phyloP scores from a whole-genome alignment of 2,329 filamentous ascomycete species.

The Xylariomycetidae sp. region DNA sequence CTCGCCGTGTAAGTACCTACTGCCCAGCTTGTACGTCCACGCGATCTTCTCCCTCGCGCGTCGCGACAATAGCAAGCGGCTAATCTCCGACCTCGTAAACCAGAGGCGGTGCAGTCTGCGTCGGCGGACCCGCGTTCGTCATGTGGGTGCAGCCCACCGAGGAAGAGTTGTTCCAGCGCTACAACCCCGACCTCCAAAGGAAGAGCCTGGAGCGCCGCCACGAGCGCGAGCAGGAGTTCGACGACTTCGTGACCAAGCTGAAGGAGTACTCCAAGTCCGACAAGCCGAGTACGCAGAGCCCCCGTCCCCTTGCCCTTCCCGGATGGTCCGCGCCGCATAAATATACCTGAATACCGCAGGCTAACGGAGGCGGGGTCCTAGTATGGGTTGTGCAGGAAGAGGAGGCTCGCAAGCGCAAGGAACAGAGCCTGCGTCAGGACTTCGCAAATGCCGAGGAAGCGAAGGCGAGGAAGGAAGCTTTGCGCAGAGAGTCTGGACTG shows the following conservation, averaged over 20 bases:
- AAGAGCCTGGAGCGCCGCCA: slow-evolving; percentile 74
- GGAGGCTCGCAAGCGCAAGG: slow-evolving; percentile 28
- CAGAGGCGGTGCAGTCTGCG: slow-evolving; percentile 40
- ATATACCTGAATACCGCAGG: too few species aligned
- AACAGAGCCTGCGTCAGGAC: slow-evolving; percentile 29
- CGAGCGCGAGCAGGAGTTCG: slow-evolving; percentile 76
- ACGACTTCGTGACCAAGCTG: slow-evolving; percentile 75
- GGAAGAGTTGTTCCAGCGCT: slow-evolving; percentile 85
- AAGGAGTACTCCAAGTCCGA: slow-evolving; percentile 89
- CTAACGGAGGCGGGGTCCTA: too few species aligned
- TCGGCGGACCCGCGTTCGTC: slow-evolving; percentile 82
- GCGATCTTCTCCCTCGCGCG: too few species aligned
- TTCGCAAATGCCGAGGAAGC: slow-evolving; percentile 31
- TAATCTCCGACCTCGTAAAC: too few species aligned
- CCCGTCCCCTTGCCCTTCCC: background rate
- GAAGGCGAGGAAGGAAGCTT: slow-evolving; percentile 33
- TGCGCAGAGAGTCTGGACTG: slow-evolving; percentile 31
- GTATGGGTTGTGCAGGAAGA: slow-evolving; percentile 41
- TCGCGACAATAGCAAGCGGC: too few species aligned
- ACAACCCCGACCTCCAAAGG: slow-evolving; percentile 92
- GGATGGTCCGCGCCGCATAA: too few species aligned
- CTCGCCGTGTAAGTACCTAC: slow-evolving; percentile 51
- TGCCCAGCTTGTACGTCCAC: too few species aligned
- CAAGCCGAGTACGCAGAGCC: slow-evolving; percentile 69
- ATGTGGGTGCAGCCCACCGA: slow-evolving; percentile 77